Evolutionary conservation across 75 land plant species (phyloP).

Genomic region (Selaginella tamariscina): DNA sequence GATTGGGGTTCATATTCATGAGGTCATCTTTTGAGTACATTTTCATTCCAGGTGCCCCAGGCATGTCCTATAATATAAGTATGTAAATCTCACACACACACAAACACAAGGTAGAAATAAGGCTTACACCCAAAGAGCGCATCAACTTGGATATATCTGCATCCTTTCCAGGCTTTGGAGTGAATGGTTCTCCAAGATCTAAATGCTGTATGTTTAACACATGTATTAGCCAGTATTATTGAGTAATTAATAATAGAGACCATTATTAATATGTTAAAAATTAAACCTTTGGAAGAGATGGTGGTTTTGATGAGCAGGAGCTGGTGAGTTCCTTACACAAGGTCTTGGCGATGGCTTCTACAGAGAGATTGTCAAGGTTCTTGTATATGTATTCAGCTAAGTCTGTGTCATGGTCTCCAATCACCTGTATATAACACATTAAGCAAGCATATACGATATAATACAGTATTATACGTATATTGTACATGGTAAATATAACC

Average conservation of each 20-base stretch:
- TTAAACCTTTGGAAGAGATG: constrained; percentile 74
- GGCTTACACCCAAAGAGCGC: constrained; percentile 73
- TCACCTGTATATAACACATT: constrained; percentile 39
- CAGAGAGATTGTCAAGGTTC: constrained; percentile 29
- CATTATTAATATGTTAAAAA: no score
- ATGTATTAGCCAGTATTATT: no score
- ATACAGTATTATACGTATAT: background rate
- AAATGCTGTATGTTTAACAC: constrained; percentile 80
- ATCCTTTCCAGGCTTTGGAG: constrained; percentile 73
- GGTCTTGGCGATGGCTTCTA: constrained; percentile 31
- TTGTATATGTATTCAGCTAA: constrained; percentile 73
- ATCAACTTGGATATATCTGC: constrained; percentile 91
- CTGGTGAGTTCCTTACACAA: constrained; percentile 74
- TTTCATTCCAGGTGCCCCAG: constrained; percentile 92
- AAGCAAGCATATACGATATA: background rate
- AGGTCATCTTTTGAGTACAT: constrained; percentile 89
- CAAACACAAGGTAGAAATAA: background rate
- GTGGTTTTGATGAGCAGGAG: constrained; percentile 52
- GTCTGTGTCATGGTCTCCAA: constrained; percentile 95
- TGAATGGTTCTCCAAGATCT: constrained; percentile 72
- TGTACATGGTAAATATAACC: background rate
- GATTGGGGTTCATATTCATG: constrained; percentile 21
- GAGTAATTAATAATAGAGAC: no score
- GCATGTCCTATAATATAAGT: constrained; percentile 58
- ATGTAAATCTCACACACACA: background rate